These are phyloP conservation scores for Fraxinus nigra DNA, from an alignment of 305 asterid genomes.

Conservation along the genomic window DNA sequence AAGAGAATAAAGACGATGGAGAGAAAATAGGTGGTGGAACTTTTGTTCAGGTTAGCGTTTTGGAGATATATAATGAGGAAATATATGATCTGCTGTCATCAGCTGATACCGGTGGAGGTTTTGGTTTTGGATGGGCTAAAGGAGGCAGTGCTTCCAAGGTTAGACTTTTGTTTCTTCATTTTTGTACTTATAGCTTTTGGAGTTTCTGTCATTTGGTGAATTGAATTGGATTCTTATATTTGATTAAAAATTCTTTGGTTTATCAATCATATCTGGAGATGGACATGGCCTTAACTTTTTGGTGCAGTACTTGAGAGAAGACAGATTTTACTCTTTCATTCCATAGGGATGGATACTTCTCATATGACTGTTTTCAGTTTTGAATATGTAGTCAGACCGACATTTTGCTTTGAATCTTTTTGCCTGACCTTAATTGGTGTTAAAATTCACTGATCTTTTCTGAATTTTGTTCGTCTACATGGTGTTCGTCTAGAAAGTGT, in stretches of 20 bases:
- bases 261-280: background rate
- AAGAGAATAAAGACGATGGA: slow-evolving; percentile 45
- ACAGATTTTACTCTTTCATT: background rate
- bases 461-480: no score
- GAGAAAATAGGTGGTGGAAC: slow-evolving; percentile 51
- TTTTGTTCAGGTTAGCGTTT: slow-evolving; percentile 82
- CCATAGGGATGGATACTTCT: background rate
- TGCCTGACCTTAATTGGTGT: no score
- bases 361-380: background rate
- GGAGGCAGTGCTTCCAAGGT: slow-evolving; percentile 81
- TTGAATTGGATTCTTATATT: background rate
- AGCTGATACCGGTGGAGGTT: slow-evolving; percentile 58
- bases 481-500: no score
- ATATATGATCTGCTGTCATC: slow-evolving; percentile 73
- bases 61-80: slow-evolving; percentile 91
- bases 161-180: background rate
- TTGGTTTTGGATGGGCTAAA: slow-evolving; percentile 73
- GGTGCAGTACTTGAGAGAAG: background rate
- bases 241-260: background rate
- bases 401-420: no score
- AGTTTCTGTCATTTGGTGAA: background rate
- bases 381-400: no score
- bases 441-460: no score
- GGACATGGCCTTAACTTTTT: background rate
- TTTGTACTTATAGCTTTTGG: background rate